Base-by-base conservation (phyloP, 129 eudicot species). In the Lonicera japonica region DNA sequence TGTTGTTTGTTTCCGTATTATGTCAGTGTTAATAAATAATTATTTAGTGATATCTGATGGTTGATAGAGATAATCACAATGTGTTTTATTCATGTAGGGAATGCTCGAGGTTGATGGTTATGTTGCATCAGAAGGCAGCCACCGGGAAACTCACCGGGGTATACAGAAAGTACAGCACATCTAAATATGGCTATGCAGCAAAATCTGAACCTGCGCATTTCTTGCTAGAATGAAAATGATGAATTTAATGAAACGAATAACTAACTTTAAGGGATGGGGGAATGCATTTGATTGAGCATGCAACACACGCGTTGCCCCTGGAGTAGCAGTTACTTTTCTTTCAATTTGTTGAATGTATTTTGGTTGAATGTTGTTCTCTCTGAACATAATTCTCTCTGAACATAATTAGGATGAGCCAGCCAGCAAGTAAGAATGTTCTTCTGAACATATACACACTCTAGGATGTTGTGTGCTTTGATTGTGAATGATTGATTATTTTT, bases 91-190 rank as follows among this genome's bases (percentile, higher is more conserved):
- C 52, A n/a, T 38, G 24, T 61, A 90, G 97, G 79, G 94, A 83
- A 74, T 90, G 97, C 68, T 67, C 97, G 8, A 83, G 68, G 71
- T 68, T 76, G 66, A 90, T 90, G 87, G 95, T 86, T 34, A 56
- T 29, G 43, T 75, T 75, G 61, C 97, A 86, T 69, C 92, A 74
- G 63, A 81, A 72, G 25, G 76, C 97, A 11, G 89, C 78, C 9
- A 81, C 74, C 0, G 97, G 95, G 59, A 90, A 74, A 65, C 86
- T 86, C 19, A 83, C 77, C 0, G 84, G 91, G 0, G 95, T 90
- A 34, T 84, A 76, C 57, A 72, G 85, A 56, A 90, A 90, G 64
- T 90, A 83, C 46, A 77, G 80, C 54, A 80, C 89, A 51, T 86
- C 86, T 0, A 90, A 86, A 51, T 90, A 74, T 65, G 95, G 97